Evolutionary conservation across 208 protist species (phyloP), one percentile per base, ranked within the genome.

Genomic region (Acanthamoeba healyi): DNA sequence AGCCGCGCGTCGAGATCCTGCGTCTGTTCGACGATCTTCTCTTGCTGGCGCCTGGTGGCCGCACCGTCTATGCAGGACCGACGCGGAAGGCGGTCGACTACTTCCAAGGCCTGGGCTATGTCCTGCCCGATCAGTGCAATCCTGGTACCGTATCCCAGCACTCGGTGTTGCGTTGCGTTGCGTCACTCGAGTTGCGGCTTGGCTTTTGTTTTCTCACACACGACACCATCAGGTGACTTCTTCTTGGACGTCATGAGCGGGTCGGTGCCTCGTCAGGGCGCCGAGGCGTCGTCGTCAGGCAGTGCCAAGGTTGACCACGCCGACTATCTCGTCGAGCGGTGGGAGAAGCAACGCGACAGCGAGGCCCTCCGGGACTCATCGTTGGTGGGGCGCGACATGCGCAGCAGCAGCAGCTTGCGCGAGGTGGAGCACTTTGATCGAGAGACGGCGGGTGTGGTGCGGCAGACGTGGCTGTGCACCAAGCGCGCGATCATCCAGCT

Each of bases 1-100:
- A 96, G 65, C 95, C 95, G 24, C 29, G 95, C 40, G 79, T 82
- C 40, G 94, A 95, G 54, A 95, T 96, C 6, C 96, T 96, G 38
- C 32, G 44, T 0, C 56, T 96, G 63, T 96, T 96, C 54, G 81
- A 96, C 58, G 82, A 96, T 36, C 49, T 96, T 5, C 15, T 96
- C 0, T 42, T 96, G 22, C 29, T 96, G 1, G 94, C 88, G 4
- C 56, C 38, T 26, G 93, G 93, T 36, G 70, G 70, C 34, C 56
- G 86, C 56, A 92, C 86, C 22, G 86, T 92, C 32, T 92, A 92
- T 56, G 40, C 46, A 5, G 86, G 86, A 1, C 86, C 86, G 17
- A 92, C 54, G 12, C 17, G 17, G 2, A 14, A 74, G 4, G 86
- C 86, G 19, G 38, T 74, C 22, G 12, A 51, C 6, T 92, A 92